A percentile compares a stretch with the other conserved stretches of the same genome.
Evolutionary conservation across 2,329 filamentous ascomycete species (phyloP).

Genomic region (Talaromyces rugulosus): DNA sequence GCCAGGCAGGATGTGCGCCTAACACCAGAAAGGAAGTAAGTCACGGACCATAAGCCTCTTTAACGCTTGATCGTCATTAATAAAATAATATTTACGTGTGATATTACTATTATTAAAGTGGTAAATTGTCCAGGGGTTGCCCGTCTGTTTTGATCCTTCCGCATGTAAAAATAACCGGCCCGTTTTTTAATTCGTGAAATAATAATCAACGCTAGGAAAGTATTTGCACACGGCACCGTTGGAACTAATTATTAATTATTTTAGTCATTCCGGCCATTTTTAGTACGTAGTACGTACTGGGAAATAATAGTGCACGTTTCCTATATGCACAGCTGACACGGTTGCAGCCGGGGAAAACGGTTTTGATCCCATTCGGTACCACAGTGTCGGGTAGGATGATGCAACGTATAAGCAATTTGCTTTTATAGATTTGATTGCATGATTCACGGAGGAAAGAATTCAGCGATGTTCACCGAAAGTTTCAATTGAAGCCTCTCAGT

Average conservation of each 20-base stretch:
- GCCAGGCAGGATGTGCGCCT: no score
- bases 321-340: not conserved
- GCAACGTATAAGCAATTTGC: not conserved
- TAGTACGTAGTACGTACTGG: no score
- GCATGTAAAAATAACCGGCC: not conserved
- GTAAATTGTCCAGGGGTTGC: not conserved
- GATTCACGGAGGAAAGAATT: not conserved
- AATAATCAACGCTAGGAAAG: not conserved
- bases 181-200: no score
- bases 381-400: not conserved
- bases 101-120: no score
- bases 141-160: not conserved
- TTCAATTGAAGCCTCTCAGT: no score
- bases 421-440: not conserved
- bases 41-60: not conserved
- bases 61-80: not conserved
- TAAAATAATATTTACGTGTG: no score
- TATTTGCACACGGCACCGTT: not conserved
- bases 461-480: no score
- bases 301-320: not conserved
- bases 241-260: not conserved
- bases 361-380: slow-evolving; percentile 3
- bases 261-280: not conserved
- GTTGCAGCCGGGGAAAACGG: not conserved
- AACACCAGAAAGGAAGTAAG: not conserved